Base-by-base conservation (phyloP, 331 rosid species). In the Saraca asoca region DNA sequence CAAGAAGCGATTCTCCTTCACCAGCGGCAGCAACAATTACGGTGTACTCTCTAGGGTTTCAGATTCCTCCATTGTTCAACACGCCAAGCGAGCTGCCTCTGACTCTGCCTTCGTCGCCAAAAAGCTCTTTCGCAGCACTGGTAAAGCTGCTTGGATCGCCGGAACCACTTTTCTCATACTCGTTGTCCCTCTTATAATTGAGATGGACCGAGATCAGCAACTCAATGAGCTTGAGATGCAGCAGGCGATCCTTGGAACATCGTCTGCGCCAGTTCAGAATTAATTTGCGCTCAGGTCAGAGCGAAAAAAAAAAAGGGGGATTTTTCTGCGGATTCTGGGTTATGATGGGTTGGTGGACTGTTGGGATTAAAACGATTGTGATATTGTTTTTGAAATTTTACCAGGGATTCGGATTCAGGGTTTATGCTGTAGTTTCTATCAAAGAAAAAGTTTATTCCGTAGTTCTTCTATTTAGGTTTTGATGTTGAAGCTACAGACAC, bases 181-280 rank as follows among this genome's bases (percentile, higher is more conserved):
- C 9, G 88, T 78, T 20, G 94, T 88, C 2, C 96, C 97, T 2
- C 78, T 88, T 56, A 79, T 91, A 70, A 79, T 91, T 51, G 94
- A 81, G 48, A 91, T 88, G 94, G 94, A 91, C 54, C 95, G 97
- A 33, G 94, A 91, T 37, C 89, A 84, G 73, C 95, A 85, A 81
- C 41, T 91, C 81, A 91, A 43, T 29, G 97, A 91, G 16, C 74
- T 85, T 39, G 97, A 91, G 72, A 80, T 84, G 64, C 95, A 91
- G 70, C 93, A 85, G 73, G 91, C 89, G 58, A 88, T 91, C 45
- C 95, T 88, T 15, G 95, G 97, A 49, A 53, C 93, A 3, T 69
- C 58, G 20, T 11, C 73, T 3, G 15, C 74, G 12, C 66, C 79
- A 9, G 44, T 77, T 5, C 75, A 29, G 12, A 82, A 85, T 24